These are phyloP conservation scores for Botryosphaeria dothidea DNA, from an alignment of 2,329 filamentous ascomycete species.

Conservation along the genomic window DNA sequence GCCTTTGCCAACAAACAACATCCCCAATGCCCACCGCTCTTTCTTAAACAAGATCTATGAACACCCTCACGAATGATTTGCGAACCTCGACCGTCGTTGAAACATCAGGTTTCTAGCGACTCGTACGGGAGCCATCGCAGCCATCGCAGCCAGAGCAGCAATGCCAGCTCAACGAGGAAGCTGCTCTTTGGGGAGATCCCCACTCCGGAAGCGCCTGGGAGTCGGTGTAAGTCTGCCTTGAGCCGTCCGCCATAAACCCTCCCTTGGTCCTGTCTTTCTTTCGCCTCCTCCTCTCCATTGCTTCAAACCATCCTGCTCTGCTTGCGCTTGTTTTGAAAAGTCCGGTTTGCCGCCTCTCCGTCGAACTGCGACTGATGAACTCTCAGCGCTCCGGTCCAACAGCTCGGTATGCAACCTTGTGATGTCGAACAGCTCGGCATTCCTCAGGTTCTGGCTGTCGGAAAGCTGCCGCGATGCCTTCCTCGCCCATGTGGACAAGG, in stretches of 20 bases:
- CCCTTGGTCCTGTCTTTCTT: slow-evolving; percentile 18
- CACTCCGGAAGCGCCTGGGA: slow-evolving; percentile 35
- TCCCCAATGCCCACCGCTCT: slow-evolving; percentile 13
- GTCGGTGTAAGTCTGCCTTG: slow-evolving; percentile 18
- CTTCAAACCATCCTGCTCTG: not conserved
- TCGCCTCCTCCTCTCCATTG: slow-evolving; percentile 21
- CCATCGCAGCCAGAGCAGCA: slow-evolving; percentile 35
- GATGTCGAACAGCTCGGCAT: slow-evolving; percentile 49
- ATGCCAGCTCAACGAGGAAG: slow-evolving; percentile 37
- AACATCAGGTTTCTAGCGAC: slow-evolving; percentile 18
- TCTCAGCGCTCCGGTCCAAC: slow-evolving; percentile 45
- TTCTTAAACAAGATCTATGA: slow-evolving; percentile 21
- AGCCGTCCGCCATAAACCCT: slow-evolving; percentile 1
- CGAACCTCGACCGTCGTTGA: slow-evolving; percentile 34
- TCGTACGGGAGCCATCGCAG: slow-evolving; percentile 24
- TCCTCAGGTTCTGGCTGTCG: slow-evolving; percentile 52
- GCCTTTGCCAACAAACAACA: slow-evolving; percentile 3
- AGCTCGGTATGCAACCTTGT: slow-evolving; percentile 52
- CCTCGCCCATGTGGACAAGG: slow-evolving; percentile 42
- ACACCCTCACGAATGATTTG: slow-evolving; percentile 31
- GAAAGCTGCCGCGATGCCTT: slow-evolving; percentile 49
- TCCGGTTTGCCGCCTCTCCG: not conserved
- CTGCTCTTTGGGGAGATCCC: slow-evolving; percentile 54
- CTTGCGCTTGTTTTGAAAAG: not conserved
- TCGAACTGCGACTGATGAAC: slow-evolving; percentile 25